Base-by-base conservation (phyloP, 1,139 yeast species). In the Scheffersomyces segobiensis region DNA sequence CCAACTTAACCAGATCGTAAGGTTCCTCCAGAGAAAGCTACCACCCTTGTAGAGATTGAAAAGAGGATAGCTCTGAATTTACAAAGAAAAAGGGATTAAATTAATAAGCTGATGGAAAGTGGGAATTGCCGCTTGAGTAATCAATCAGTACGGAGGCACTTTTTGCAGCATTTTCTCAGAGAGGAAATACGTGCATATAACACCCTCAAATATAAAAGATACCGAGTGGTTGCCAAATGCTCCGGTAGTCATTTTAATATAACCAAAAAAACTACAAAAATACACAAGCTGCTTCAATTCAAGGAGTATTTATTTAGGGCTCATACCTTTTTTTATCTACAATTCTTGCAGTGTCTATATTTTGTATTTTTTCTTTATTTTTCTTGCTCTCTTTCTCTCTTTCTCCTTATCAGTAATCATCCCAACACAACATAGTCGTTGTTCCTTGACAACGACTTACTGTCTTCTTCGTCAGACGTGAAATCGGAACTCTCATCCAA, bases 401-500 rank as follows among this genome's bases (percentile, higher is more conserved):
- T 10, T 2, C 42, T n/a, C n/a, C n/a, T n/a, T n/a, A n/a, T n/a
- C 42, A 32, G 42, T n/a, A 32, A 10, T 32, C 42, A 32, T 32
- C 42, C 8, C 42, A 32, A 32, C 14, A 32, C 5, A 32, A 32
- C 42, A 32, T 32, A 32, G 42, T 32, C 42, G 42, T 32, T 32
- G 42, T 32, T 32, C 42, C 42, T 32, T 32, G 42, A 32, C 17
- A 32, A 32, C 17, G 42, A 32, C 12, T 32, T 32, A 17, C 42
- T 14, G 3, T 32, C 42, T 12, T 32, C 42, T 12, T 32, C 42
- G 17, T 32, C 42, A 3, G 42, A 32, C 42, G 17, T 7, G 17
- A 32, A 32, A 17, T 7, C 42, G 42, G 42, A 32, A 32, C 42
- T 60, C 5, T 71, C 73, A 6, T 71, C 73, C 7, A 67, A 63